phyloP scores from a whole-genome alignment of 2,329 filamentous ascomycete genomes.

The Didymella segeticola region DNA sequence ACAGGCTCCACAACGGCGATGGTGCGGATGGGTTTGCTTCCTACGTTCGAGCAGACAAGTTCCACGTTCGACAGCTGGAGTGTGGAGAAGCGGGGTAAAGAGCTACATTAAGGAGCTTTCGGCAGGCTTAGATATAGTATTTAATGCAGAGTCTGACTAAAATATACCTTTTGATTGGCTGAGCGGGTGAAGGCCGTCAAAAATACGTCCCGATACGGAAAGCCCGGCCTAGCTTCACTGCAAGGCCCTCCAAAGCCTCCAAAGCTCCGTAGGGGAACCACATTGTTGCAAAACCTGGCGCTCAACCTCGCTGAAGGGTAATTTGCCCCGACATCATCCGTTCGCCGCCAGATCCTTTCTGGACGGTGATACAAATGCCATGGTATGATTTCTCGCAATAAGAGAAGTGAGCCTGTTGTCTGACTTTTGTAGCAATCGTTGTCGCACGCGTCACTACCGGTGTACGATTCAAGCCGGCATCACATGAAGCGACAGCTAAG shows the following conservation, averaged over 20 bases:
- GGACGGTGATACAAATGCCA: constrained; percentile 37
- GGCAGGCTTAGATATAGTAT: not conserved
- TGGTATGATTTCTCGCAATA: constrained; percentile 31
- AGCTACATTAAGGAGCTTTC: constrained; percentile 16
- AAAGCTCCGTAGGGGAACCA: constrained; percentile 22
- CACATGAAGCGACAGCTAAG: constrained; percentile 20
- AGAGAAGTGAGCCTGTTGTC: constrained; percentile 7
- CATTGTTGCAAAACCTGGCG: constrained; percentile 18
- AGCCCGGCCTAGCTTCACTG: not conserved
- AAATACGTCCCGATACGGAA: not conserved
- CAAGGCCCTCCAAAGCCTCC: too few relatives aligned
- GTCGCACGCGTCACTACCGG: constrained; percentile 48
- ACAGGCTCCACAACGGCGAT: not conserved
- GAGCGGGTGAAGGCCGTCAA: not conserved
- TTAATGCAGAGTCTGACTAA: constrained; percentile 27
- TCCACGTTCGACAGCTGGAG: constrained; percentile 16
- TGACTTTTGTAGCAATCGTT: constrained; percentile 43
- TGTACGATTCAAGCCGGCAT: constrained; percentile 28
- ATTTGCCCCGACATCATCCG: constrained; percentile 28
- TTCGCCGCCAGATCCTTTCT: constrained; percentile 13
- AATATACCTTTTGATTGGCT: constrained; percentile 5
- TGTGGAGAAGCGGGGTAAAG: constrained; percentile 31
- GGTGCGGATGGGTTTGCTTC: not conserved
- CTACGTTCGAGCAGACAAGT: constrained; percentile 13
- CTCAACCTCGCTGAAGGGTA: constrained; percentile 22